Percentiles rank a stretch among this genome's conserved stretches.
These are phyloP conservation scores for Macrophomina phaseolina DNA, from an alignment of 2,329 filamentous ascomycete genomes.

Conservation along the genomic window DNA sequence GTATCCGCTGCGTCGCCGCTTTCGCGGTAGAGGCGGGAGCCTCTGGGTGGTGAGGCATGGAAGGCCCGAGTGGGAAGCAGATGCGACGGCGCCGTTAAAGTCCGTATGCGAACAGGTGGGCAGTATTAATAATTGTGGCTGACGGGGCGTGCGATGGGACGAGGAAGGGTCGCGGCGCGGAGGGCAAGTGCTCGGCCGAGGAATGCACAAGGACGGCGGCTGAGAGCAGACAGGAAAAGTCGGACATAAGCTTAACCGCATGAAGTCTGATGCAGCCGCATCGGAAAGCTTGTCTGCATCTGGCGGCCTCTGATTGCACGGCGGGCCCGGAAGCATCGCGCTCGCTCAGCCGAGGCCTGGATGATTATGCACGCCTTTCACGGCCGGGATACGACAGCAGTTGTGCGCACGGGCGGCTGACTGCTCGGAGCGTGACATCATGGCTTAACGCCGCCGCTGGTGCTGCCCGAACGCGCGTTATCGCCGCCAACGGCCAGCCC, in stretches of 20 bases:
- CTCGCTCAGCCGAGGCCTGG: background rate
- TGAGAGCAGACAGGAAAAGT: too few relatives aligned
- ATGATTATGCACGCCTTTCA: background rate
- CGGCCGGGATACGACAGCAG: background rate
- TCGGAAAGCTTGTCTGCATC: background rate
- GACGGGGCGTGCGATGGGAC: background rate
- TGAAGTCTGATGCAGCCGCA: background rate
- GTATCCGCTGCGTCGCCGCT: slow-evolving; percentile 2
- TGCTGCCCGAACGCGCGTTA: background rate
- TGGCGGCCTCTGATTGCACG: background rate
- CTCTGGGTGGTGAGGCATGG: background rate
- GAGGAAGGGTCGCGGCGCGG: background rate
- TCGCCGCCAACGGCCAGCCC: background rate
- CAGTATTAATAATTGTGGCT: background rate
- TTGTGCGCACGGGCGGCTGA: background rate
- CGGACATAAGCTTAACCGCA: background rate
- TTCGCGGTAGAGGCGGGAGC: background rate
- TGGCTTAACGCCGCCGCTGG: background rate
- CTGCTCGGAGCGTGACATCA: slow-evolving; percentile 1
- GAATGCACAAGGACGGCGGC: too few relatives aligned
- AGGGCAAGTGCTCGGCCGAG: background rate
- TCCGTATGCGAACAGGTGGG: slow-evolving; percentile 2
- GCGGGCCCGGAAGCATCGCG: background rate
- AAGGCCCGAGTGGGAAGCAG: background rate
- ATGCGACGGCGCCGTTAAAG: background rate